Conservation (phyloP, 352 stramenopile genomes). For the Phytopythium chamaehyphon region DNA sequence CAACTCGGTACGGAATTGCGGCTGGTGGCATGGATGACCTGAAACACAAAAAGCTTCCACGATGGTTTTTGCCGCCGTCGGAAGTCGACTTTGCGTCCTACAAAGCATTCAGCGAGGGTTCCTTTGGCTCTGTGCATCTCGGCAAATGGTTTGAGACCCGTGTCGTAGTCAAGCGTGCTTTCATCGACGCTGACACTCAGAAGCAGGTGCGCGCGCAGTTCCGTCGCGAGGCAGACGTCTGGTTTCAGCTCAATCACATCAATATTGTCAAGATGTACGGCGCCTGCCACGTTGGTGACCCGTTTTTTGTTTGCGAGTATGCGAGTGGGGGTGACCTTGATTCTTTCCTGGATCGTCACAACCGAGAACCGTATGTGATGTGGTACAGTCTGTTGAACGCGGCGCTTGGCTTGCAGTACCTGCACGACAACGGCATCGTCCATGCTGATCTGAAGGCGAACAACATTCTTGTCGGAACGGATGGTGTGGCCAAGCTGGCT, state of each 20-base stretch:
- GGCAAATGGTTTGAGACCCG: slow-evolving; percentile 21
- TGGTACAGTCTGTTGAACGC: slow-evolving; percentile 23
- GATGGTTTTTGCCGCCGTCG: slow-evolving; percentile 28
- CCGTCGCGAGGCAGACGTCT: slow-evolving; percentile 23
- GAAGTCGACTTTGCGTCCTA: slow-evolving; percentile 23
- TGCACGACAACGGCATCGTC: slow-evolving; percentile 28
- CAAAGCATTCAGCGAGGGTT: slow-evolving; percentile 12
- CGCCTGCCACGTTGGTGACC: slow-evolving; percentile 26
- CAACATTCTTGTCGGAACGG: slow-evolving; percentile 29
- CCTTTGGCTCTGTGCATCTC: slow-evolving; percentile 20
- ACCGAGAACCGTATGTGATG: slow-evolving; percentile 2
- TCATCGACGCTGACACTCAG: background rate
- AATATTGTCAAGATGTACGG: slow-evolving; percentile 34
- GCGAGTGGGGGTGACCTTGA: slow-evolving; percentile 19
- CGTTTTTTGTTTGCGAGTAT: slow-evolving; percentile 31
- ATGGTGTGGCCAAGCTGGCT: slow-evolving; percentile 23
- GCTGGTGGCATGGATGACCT: background rate
- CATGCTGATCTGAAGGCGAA: slow-evolving; percentile 34
- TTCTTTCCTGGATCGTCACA: slow-evolving; percentile 13
- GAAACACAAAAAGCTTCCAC: background rate
- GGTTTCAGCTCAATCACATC: slow-evolving; percentile 25
- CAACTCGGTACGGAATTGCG: background rate
- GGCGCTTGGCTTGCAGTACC: slow-evolving; percentile 21
- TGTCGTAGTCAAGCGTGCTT: slow-evolving; percentile 27
- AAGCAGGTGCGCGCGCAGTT: slow-evolving; percentile 7